A percentile compares a stretch with the other conserved stretches of the same genome.
Conservation (phyloP, 805 yeast species). For the Jamesozyma lodderae region DNA sequence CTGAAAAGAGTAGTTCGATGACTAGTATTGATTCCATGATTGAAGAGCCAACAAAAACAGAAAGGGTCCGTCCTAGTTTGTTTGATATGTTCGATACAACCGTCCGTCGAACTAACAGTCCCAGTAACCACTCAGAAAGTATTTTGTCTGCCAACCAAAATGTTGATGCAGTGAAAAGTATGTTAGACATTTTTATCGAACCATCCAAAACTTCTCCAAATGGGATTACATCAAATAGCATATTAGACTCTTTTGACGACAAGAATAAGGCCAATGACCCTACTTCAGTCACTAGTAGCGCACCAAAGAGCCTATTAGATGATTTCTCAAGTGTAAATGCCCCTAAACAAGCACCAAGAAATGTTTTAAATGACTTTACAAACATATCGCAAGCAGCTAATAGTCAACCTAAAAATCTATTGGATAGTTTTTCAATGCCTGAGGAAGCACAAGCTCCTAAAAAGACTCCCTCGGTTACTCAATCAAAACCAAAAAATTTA, state of each 20-base stretch:
- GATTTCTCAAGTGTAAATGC: conserved; percentile 5
- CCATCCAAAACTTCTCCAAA: too few species aligned
- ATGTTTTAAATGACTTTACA: conserved; percentile 1
- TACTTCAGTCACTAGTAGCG: too few species aligned
- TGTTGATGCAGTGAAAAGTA: not conserved
- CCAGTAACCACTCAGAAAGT: too few species aligned
- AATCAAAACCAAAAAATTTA: conserved; percentile 19
- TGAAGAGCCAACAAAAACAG: conserved; percentile 20
- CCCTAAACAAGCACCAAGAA: conserved; percentile 2
- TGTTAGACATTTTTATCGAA: not conserved
- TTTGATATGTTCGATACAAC: conserved; percentile 22
- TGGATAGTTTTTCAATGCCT: conserved; percentile 6
- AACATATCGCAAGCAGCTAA: not conserved
- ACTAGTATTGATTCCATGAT: not conserved
- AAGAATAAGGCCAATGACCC: too few species aligned
- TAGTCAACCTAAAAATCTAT: conserved; percentile 1
- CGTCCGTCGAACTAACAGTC: not conserved
- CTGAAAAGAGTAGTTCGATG: not conserved
- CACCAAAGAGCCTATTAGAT: conserved; percentile 13
- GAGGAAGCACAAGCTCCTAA: not conserved
- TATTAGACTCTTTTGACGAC: not conserved
- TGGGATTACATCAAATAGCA: not conserved
- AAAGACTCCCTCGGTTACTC: not conserved
- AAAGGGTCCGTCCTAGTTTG: conserved; percentile 20
- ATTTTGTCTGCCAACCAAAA: not conserved